Conservation (phyloP, 192 early-diverging fungal species). For the Pilaira anomala region DNA sequence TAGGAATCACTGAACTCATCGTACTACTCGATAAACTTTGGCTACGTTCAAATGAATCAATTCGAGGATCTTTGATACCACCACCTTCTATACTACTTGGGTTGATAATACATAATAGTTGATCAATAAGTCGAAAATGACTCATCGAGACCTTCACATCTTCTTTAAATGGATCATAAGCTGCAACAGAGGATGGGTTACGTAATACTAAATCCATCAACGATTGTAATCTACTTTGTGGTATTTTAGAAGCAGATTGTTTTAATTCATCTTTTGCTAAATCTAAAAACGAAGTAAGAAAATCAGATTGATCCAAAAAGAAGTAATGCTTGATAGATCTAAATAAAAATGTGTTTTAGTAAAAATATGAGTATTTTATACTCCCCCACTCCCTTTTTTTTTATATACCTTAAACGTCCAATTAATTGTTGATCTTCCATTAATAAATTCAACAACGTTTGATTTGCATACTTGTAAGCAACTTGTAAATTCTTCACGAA, state of each 20-base stretch:
- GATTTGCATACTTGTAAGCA: constrained; percentile 89
- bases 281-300: constrained; percentile 91
- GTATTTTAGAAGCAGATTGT: constrained; percentile 64
- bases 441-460: constrained; percentile 74
- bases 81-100: constrained; percentile 55
- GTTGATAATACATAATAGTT: constrained; percentile 67
- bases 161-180: constrained; percentile 82
- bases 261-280: constrained; percentile 76
- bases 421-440: constrained; percentile 77
- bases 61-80: not conserved
- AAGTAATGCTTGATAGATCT: constrained; percentile 92
- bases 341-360: not conserved
- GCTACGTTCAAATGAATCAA: constrained; percentile 7
- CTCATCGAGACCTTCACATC: constrained; percentile 77
- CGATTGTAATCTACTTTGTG: constrained; percentile 71
- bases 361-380: no score
- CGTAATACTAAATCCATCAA: constrained; percentile 86
- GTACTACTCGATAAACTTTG: constrained; percentile 4
- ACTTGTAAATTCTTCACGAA: constrained; percentile 74
- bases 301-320: constrained; percentile 91
- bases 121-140: constrained; percentile 59
- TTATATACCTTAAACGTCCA: constrained; percentile 62
- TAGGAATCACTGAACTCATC: not conserved
- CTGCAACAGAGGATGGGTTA: constrained; percentile 78
- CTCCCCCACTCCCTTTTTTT: no score